Evolutionary conservation across 257 asterid species (phyloP), one percentile per base, ranked within the genome.

Genomic region (Marsdenia floribunda): DNA sequence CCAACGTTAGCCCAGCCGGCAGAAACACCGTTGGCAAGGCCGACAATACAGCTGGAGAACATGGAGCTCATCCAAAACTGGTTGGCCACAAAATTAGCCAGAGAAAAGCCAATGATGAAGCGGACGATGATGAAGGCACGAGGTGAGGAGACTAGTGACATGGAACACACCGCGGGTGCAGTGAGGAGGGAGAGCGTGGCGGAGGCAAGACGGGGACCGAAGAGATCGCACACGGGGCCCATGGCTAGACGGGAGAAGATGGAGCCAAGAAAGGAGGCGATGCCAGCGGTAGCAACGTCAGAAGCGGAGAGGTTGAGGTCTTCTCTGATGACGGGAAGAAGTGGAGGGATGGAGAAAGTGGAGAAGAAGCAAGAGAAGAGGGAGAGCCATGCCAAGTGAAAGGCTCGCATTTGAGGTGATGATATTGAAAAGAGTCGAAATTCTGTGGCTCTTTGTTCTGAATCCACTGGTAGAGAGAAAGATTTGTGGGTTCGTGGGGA

Each of bases 1-100:
- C 93, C 93, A 0, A 85, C 90, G 37, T 80, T 87, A 8, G 87
- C 93, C 93, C 93, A 88, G n/a, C 91, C 93, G 4, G 90, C 87
- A 2, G 91, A 81, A n/a, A 87, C 79, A 10, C 87, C 93, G 70
- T 85, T 88, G 7, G 91, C 90, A 13, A 78, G 77, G 0, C 85
- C 91, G 3, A 89, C 88, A 46, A 87, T 84, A 38, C 80, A 29
- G 47, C 75, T 82, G 42, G 96, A 80, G 68, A 89, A 89, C 96
- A 89, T 86, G 71, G 88, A 86, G 78, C 86, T 82, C 96, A 89
- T 87, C 96, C 92, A 87, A 63, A 83, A 89, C 63, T 87, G 96
- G 66, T 75, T 84, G 3, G 96, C 80, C 22, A 89, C 89, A 53
- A 89, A 87, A 77, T 86, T 86, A 0, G 90, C 91, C 15, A 89